Evolutionary conservation across 106 monocot genomes (phyloP), one percentile per base, ranked within the genome.

Genomic region (Allium fistulosum): DNA sequence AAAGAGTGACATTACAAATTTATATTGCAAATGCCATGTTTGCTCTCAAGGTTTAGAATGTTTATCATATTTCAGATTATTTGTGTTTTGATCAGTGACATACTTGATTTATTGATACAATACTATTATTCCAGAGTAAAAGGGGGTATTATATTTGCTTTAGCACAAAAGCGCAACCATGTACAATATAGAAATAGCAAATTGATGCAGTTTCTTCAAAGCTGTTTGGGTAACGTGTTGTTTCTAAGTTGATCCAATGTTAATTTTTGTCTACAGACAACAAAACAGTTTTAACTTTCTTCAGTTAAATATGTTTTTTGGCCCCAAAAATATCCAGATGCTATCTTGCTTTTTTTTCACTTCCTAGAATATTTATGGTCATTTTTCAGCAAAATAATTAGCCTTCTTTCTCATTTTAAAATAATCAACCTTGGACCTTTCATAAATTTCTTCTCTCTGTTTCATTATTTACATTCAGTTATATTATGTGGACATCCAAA

Each of bases 151-250:
- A 92, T 99, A 51, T 99, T 76, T 81, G 84, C 97, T 57, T 61
- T 99, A 15, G 76, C 92, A 53, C 92, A 99, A 58, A 99, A 87
- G 57, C 92, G 53, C 63, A 12, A 70, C 62, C 97, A 97, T 77
- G 84, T 99, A 47, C 99, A 92, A 51, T 99, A 99, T 13, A 71
- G 92, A 74, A 99, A 99, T 46, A 99, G 99, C 81, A 99, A 99
- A 77, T 83, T 99, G 47, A 99, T 93, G 58, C 99, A 99, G 90
- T 78, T 99, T 46, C 87, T 99, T 75, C 99, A 99, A 69, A 90
- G 84, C 74, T 99, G 92, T 53, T 74, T 99, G 66, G 99, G 99
- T 93, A 84, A 57, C 46, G 53, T 9, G 14, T 65, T 22, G 22
- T 22, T 22, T 22, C 22, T 22, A 22, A 22, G 22, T 22, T 22